phyloP scores from a whole-genome alignment of 305 asterid species.

The Withania somnifera region DNA sequence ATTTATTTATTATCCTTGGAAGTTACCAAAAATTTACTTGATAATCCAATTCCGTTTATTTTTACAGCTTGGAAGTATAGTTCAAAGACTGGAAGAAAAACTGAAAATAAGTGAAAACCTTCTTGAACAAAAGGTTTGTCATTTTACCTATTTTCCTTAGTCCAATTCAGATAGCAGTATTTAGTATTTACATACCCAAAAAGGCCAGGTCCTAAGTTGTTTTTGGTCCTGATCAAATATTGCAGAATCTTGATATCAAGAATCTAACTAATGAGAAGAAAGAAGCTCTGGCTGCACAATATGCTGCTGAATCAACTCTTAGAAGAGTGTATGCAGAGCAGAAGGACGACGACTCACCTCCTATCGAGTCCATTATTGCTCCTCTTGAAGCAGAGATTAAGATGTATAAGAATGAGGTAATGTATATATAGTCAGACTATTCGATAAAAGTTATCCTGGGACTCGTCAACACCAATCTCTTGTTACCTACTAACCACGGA shows the following conservation, averaged over 20 bases:
- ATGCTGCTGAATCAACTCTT: conserved; percentile 90
- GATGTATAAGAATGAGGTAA: conserved; percentile 65
- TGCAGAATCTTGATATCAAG: conserved; percentile 75
- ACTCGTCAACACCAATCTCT: too few species aligned
- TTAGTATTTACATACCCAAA: not conserved
- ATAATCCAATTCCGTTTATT: not conserved
- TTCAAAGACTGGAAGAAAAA: conserved; percentile 52
- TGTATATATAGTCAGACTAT: not conserved
- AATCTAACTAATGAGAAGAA: conserved; percentile 53
- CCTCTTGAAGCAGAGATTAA: conserved; percentile 89
- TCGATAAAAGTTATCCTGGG: not conserved
- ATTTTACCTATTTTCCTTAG: not conserved
- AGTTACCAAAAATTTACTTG: not conserved
- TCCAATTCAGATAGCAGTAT: not conserved
- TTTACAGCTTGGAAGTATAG: conserved; percentile 52
- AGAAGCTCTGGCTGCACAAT: conserved; percentile 77
- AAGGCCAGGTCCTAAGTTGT: not conserved
- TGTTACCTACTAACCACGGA: too few species aligned
- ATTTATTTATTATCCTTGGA: not conserved
- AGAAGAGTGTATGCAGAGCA: conserved; percentile 68
- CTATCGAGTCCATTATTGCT: conserved; percentile 64
- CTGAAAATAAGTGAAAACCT: conserved; percentile 35
- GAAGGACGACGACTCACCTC: conserved; percentile 57
- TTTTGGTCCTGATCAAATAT: not conserved
- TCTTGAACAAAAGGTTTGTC: conserved; percentile 59